Evolutionary conservation across 768 basidiomycete species (phyloP), one percentile per base, ranked within the genome.

Genomic region (Mycena floridula): DNA sequence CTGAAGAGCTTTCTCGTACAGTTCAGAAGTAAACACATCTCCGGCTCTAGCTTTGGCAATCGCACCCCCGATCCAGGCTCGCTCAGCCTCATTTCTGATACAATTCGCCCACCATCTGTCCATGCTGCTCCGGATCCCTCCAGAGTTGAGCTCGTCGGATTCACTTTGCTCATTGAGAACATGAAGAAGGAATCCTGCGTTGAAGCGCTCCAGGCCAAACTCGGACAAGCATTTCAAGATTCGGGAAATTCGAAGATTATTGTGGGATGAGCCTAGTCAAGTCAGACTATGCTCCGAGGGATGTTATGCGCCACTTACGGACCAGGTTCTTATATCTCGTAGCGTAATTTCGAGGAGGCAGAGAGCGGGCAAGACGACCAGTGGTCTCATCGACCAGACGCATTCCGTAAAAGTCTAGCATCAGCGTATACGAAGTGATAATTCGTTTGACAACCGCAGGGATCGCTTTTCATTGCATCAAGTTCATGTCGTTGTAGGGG

Each of bases 361-460:
- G 43, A 15, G 67, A 63, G 28, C 85, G 79, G 24, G 68, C 69
- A 13, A 88, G 52, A 21, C 81, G 69, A 3, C 85, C 85, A 0
- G 81, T 78, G 30, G 77, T 72, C 21, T 62, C 52, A 26, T 73
- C 74, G 30, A 79, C 61, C 25, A 88, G 72, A 23, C 68, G 67
- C 82, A 88, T 85, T 20, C 85, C 86, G 55, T 85, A 89, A 64
- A 89, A 88, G 58, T 84, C 82, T 22, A 89, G 73, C 81, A 90
- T 85, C 52, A 88, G 71, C 49, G 60, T 65, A 59, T 87, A 88
- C 16, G 85, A 86, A 23, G 59, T 61, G 4, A 80, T 43, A 24
- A 87, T 53, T 28, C 82, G 76, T 45, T 62, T 49, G 39, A 79
- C 59, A 36, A 82, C 68, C 30, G 53, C 50, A 24, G 69, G 52